Percentiles rank a stretch among this genome's conserved stretches.
Conservation (phyloP, 257 asterid genomes). For the Nemophila menziesii region DNA sequence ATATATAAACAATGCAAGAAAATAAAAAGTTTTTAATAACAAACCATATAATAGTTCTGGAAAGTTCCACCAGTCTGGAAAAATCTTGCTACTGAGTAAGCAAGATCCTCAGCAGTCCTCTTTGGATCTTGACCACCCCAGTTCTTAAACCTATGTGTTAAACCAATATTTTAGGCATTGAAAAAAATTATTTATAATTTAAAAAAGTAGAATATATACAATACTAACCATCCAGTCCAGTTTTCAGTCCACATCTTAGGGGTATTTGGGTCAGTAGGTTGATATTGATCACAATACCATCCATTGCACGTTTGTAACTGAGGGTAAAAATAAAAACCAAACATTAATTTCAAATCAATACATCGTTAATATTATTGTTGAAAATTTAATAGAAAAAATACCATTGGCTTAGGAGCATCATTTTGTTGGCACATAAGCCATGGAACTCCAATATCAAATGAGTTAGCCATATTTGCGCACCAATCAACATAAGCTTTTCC, state of each 20-base stretch:
- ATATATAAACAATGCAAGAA: not conserved
- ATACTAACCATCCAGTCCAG: conserved; percentile 79
- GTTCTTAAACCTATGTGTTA: conserved; percentile 41
- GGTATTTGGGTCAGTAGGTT: conserved; percentile 42
- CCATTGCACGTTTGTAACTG: conserved; percentile 78
- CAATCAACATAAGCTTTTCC: conserved; percentile 54
- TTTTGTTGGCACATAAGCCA: conserved; percentile 82
- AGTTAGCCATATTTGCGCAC: conserved; percentile 51
- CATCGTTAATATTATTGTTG: not conserved
- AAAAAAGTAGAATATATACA: not conserved
- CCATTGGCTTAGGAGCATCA: conserved; percentile 57
- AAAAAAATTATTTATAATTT: not conserved
- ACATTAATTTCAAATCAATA: not conserved
- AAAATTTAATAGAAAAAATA: not conserved
- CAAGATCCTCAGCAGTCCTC: conserved; percentile 64
- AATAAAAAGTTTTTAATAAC: not conserved
- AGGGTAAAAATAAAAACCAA: not conserved
- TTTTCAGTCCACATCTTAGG: conserved; percentile 93
- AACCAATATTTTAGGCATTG: too few relatives aligned
- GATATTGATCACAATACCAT: conserved; percentile 48
- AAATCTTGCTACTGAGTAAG: conserved; percentile 64
- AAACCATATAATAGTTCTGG: conserved; percentile 77
- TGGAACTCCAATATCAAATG: conserved; percentile 60
- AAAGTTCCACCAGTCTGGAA: conserved; percentile 61
- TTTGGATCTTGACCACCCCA: conserved; percentile 61